A percentile compares a stretch with the other conserved stretches of the same genome.
Evolutionary conservation across 1,284 basidiomycete species (phyloP).

Genomic region (Tylopilus orsonianus): DNA sequence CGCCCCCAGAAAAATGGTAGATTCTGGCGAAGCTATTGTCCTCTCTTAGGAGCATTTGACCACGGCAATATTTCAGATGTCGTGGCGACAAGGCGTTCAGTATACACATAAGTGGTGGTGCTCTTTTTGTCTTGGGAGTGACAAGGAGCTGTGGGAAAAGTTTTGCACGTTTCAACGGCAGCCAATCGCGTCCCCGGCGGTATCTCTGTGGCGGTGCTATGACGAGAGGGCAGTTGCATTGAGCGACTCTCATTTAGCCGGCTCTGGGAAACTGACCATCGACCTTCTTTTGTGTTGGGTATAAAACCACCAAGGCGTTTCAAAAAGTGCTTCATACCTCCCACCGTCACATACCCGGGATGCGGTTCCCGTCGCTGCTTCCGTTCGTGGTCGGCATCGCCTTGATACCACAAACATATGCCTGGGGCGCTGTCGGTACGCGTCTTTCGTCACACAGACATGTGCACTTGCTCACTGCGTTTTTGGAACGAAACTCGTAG

Average conservation of each 20-base stretch:
- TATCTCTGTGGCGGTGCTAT: slow-evolving; percentile 11
- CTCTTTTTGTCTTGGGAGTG: too few relatives aligned
- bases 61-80: too few relatives aligned
- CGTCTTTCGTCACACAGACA: background rate
- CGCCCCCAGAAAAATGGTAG: too few relatives aligned
- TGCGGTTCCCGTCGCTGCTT: slow-evolving; percentile 20
- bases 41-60: too few relatives aligned
- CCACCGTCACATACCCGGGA: slow-evolving; percentile 16
- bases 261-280: slow-evolving; percentile 2
- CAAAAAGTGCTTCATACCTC: slow-evolving; percentile 2
- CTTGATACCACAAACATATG: slow-evolving; percentile 30
- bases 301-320: background rate
- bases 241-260: slow-evolving; percentile 13
- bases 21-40: too few relatives aligned
- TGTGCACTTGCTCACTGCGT: background rate
- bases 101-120: too few relatives aligned
- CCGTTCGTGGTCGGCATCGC: slow-evolving; percentile 16
- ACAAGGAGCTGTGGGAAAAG: too few relatives aligned
- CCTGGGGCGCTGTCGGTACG: slow-evolving; percentile 48
- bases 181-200: background rate
- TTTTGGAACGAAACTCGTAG: slow-evolving; percentile 35
- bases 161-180: too few relatives aligned
- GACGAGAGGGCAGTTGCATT: too few relatives aligned
- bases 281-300: background rate
- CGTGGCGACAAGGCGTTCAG: too few relatives aligned